Evolutionary conservation across 495 filamentous ascomycete genomes (phyloP), one percentile per base, ranked within the genome.

Genomic region (Chaetomium fimeti): DNA sequence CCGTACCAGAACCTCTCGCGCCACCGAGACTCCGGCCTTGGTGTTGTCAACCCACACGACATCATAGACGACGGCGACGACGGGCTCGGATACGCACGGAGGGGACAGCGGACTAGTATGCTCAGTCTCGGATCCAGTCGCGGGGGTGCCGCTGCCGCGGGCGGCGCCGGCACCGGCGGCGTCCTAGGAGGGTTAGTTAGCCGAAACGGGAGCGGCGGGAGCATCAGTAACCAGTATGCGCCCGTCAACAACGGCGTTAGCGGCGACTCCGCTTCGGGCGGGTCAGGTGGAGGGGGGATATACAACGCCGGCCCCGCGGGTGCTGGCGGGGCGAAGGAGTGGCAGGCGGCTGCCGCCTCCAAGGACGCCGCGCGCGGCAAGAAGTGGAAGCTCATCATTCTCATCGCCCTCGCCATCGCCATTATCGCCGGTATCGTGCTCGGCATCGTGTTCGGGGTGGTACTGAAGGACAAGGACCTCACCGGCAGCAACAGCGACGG

Each of bases 41-140:
- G 82, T 8, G 78, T 82, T 18, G 87, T 95, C 57, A 88, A 96
- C 70, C 91, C 91, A 0, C 84, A 89, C 64, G 87, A 88, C 2
- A 92, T 95, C 60, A 86, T 83, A 3, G 92, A 97, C 69, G 91
- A 96, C 69, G 91, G 88, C 9, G 92, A 96, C 68, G 92, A 96
- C 66, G 91, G 88, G 5, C 82, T 92, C 54, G 76, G 81, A 11
- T 84, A 85, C 60, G 62, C 60, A 1, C 72, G 75, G 28, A 72
- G 73, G 61, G 61, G 76, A 67, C 67, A 80, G 63, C 66, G 77
- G 72, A 72, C 77, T 53, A 87, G 84, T 32, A 82, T 84, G 66
- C 72, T 89, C 42, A 83, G 84, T 66, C 71, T 87, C 13, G 69
- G 73, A 3, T 75, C 73, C 20, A 76, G 74, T 57, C 69, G 66